Percentiles rank a stretch among this genome's conserved stretches.
phyloP scores from a whole-genome alignment of 805 yeast species.

The Limtongia smithiae region DNA sequence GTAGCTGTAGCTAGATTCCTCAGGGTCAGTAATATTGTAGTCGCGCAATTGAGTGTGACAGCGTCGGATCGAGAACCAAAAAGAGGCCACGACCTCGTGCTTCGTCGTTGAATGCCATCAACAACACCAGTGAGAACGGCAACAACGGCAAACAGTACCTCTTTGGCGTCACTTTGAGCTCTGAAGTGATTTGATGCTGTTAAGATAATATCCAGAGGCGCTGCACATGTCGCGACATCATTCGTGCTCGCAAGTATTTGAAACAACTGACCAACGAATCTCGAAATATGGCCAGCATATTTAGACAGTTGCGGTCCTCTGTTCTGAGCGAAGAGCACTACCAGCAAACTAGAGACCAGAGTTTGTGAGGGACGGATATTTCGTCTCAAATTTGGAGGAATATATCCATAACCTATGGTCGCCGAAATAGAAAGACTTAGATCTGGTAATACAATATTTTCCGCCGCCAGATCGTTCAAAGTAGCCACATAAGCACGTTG shows the following conservation, averaged over 20 bases:
- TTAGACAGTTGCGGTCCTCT: background rate
- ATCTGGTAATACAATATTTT: background rate
- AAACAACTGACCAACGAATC: slow-evolving; percentile 4
- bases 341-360: background rate
- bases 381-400: background rate
- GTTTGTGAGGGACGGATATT: slow-evolving; percentile 2
- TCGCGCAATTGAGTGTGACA: background rate
- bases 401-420: slow-evolving; percentile 1
- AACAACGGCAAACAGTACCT: slow-evolving; percentile 11
- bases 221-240: background rate
- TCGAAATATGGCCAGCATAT: slow-evolving; percentile 13
- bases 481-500: slow-evolving; percentile 8
- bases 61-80: background rate
- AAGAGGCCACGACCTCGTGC: background rate
- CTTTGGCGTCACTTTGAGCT: background rate
- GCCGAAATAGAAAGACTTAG: slow-evolving; percentile 4
- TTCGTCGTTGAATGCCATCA: slow-evolving; percentile 10
- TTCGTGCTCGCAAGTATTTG: background rate
- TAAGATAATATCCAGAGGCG: background rate
- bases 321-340: slow-evolving; percentile 5
- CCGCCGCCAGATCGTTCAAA: slow-evolving; percentile 1
- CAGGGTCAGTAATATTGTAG: slow-evolving; percentile 1
- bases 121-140: slow-evolving; percentile 12
- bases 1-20: slow-evolving; percentile 14
- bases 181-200: background rate